Evolutionary conservation across 2,329 filamentous ascomycete species (phyloP).

Genomic region (Cadophora malorum): DNA sequence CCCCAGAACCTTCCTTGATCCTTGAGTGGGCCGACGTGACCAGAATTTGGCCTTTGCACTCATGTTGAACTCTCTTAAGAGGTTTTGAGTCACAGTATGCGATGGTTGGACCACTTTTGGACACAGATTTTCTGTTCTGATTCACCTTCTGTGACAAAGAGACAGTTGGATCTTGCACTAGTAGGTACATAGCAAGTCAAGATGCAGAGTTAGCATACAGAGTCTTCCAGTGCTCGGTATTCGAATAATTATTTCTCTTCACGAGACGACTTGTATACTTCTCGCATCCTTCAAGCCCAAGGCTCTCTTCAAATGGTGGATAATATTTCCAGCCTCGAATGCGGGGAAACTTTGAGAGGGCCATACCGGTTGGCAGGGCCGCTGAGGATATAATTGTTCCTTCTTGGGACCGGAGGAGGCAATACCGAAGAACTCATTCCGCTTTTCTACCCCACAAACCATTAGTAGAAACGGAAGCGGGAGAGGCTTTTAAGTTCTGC

Average conservation of each 20-base stretch:
- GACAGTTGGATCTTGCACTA: too few relatives aligned
- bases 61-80: too few relatives aligned
- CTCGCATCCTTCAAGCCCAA: not conserved
- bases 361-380: not conserved
- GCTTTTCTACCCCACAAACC: constrained; percentile 24
- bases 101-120: too few relatives aligned
- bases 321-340: not conserved
- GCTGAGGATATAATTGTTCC: constrained; percentile 1
- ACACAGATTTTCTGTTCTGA: too few relatives aligned
- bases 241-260: not conserved
- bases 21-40: too few relatives aligned
- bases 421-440: constrained; percentile 27
- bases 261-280: not conserved
- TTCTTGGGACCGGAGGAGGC: constrained; percentile 23
- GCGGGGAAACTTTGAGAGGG: not conserved
- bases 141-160: too few relatives aligned
- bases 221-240: not conserved
- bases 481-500: not conserved
- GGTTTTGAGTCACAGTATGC: too few relatives aligned
- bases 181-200: too few relatives aligned
- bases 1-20: not conserved
- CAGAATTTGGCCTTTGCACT: too few relatives aligned
- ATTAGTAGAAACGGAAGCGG: constrained; percentile 15
- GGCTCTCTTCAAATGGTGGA: not conserved
- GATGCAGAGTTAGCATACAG: too few relatives aligned